A percentile compares a stretch with the other conserved stretches of the same genome.
phyloP scores from a whole-genome alignment of 192 early-diverging fungal species.

The Jimgerdemannia lactiflua region DNA sequence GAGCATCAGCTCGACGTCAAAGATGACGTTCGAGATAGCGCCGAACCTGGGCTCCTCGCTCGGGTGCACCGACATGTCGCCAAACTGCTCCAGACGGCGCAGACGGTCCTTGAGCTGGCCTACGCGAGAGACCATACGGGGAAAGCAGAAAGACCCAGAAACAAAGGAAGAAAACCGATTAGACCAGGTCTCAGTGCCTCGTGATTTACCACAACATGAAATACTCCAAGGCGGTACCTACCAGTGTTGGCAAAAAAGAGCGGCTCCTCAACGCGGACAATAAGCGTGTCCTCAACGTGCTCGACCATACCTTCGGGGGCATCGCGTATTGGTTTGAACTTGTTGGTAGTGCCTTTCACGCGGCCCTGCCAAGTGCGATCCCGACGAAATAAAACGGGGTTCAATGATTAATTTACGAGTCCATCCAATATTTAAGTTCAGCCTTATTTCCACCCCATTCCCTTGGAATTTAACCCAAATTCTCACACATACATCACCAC shows the following conservation, averaged over 20 bases:
- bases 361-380: conserved; percentile 32
- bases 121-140: neutral
- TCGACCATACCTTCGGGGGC: conserved; percentile 57
- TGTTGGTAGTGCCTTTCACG: conserved; percentile 49
- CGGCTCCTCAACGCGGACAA: conserved; percentile 90
- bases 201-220: no score
- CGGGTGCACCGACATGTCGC: conserved; percentile 93
- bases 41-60: conserved; percentile 83
- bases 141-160: no score
- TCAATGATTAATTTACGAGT: neutral
- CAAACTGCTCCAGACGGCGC: conserved; percentile 90
- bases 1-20: conserved; percentile 90
- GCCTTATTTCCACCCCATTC: no score
- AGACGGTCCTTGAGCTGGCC: conserved; percentile 95
- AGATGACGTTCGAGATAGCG: conserved; percentile 76
- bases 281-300: conserved; percentile 78
- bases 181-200: no score
- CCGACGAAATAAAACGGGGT: neutral
- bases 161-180: no score
- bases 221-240: neutral
- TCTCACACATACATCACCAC: no score
- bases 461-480: no score
- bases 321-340: conserved; percentile 72
- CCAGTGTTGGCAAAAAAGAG: conserved; percentile 95
- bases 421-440: no score